phyloP scores from a whole-genome alignment of 1,284 basidiomycete species.

The Ceratorhiza oryzae-sativae region DNA sequence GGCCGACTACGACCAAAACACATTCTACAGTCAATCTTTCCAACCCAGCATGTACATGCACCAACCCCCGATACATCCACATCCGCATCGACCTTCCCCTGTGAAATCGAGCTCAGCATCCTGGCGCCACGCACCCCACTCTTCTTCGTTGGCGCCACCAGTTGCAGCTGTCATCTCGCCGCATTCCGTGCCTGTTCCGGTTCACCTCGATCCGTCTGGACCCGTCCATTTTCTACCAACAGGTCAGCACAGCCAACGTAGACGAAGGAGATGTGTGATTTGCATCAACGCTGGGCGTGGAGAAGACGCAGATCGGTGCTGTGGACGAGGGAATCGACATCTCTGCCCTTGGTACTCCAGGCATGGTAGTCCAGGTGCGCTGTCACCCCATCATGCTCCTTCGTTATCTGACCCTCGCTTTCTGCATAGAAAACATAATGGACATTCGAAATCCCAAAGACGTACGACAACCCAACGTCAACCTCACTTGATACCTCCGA shows the following conservation, averaged over 20 bases:
- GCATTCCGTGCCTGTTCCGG: not conserved
- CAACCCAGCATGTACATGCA: slow-evolving; percentile 3
- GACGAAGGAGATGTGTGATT: slow-evolving; percentile 25
- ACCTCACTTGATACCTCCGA: not conserved
- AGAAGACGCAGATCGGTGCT: slow-evolving; percentile 29
- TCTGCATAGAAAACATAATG: slow-evolving; percentile 37
- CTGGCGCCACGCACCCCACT: slow-evolving; percentile 34
- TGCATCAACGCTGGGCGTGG: slow-evolving; percentile 30
- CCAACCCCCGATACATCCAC: not conserved
- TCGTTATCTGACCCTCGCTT: not conserved
- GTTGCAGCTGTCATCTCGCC: slow-evolving; percentile 17
- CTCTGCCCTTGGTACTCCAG: slow-evolving; percentile 31
- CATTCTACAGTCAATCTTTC: slow-evolving; percentile 6
- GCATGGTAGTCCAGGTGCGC: slow-evolving; percentile 34
- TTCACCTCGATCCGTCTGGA: slow-evolving; percentile 21
- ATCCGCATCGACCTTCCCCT: slow-evolving; percentile 2
- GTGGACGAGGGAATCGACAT: slow-evolving; percentile 30
- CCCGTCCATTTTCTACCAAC: slow-evolving; percentile 30
- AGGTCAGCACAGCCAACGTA: slow-evolving; percentile 26
- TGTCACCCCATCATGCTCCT: not conserved
- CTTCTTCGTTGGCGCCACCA: slow-evolving; percentile 11
- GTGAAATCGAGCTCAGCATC: slow-evolving; percentile 25
- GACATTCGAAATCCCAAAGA: slow-evolving; percentile 37
- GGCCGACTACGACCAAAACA: not conserved
- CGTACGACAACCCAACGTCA: slow-evolving; percentile 5